Base-by-base conservation (phyloP, 192 early-diverging fungal genomes). In the Dissophora ornata region DNA sequence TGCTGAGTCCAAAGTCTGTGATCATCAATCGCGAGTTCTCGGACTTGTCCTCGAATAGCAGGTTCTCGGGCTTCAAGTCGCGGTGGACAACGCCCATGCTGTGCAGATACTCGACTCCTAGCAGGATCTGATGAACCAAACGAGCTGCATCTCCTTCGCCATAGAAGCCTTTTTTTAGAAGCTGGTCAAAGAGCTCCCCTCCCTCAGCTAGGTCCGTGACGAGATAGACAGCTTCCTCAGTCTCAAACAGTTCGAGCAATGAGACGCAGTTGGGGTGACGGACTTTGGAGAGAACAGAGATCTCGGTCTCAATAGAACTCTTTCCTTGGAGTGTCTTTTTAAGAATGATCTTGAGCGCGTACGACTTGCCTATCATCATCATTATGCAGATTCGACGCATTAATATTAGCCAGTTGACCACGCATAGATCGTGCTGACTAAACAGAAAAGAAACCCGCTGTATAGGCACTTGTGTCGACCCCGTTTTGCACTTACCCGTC, bases 21-120 rank as follows among this genome's bases (percentile, higher is more conserved):
- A 93, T 82, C 82, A 92, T 79, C 28, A 89, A 36, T 2, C 73
- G 58, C 1, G 89, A 56, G 57, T 86, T 77, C 51, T 86, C 85
- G 18, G 63, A 29, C 19, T 66, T 57, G 44, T 82, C 79, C 33
- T 59, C 53, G 53, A 92, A 81, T 16, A 87, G 64, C 57, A 87
- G 46, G 65, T 95, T 95, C 69, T 95, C 94, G 12, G 94, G 94
- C 83, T 95, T 91, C 48, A 88, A 74, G 67, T 90, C 86, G 16
- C 91, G 83, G 68, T 97, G 94, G n/a, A 96, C 93, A 73, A 95
- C 89, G 73, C 90, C 88, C 65, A 92, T 83, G 30, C 81, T 81
- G 81, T 97, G 95, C 49, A 97, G 78, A 75, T 95, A 97, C 4
- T 86, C 88, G 21, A 96, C 83, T 25, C 93, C 92, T 47, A 92